Percentiles rank a stretch among this genome's conserved stretches.
These are phyloP conservation scores for Paecilomyces formosus DNA, from an alignment of 2,329 filamentous ascomycete species.

Conservation along the genomic window DNA sequence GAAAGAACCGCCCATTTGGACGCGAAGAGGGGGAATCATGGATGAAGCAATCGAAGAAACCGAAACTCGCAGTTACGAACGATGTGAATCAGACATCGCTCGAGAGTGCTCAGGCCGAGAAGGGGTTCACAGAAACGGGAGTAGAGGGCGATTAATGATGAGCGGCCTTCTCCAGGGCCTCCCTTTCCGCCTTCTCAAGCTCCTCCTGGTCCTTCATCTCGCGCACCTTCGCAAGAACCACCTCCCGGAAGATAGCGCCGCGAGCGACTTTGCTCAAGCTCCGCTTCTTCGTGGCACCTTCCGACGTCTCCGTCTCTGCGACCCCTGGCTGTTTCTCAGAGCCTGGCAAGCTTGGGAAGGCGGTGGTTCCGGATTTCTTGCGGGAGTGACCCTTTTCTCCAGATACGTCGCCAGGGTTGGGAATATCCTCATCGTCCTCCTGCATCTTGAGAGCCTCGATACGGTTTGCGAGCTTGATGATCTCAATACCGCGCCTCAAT, in stretches of 20 bases:
- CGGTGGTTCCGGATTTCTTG: constrained; percentile 14
- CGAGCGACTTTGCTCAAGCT: constrained; percentile 54
- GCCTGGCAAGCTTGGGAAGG: constrained; percentile 16
- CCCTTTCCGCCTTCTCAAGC: constrained; percentile 59
- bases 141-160: not conserved
- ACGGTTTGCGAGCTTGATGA: constrained; percentile 91
- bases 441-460: constrained; percentile 92
- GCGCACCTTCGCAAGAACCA: constrained; percentile 86
- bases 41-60: not conserved
- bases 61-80: not conserved
- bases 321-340: constrained; percentile 4
- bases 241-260: constrained; percentile 80
- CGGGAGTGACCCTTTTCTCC: constrained; percentile 23
- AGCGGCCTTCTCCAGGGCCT: constrained; percentile 35
- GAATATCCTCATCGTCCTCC: constrained; percentile 72
- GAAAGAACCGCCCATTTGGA: not conserved
- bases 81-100: not conserved
- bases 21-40: not conserved
- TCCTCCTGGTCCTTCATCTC: constrained; percentile 87
- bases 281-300: constrained; percentile 36
- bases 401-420: constrained; percentile 52
- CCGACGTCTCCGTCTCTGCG: constrained; percentile 8
- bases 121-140: not conserved
- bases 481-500: constrained; percentile 86
- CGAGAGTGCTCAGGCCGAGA: not conserved